Conservation (phyloP, 306 rosid genomes). For the Castanea mollissima region DNA sequence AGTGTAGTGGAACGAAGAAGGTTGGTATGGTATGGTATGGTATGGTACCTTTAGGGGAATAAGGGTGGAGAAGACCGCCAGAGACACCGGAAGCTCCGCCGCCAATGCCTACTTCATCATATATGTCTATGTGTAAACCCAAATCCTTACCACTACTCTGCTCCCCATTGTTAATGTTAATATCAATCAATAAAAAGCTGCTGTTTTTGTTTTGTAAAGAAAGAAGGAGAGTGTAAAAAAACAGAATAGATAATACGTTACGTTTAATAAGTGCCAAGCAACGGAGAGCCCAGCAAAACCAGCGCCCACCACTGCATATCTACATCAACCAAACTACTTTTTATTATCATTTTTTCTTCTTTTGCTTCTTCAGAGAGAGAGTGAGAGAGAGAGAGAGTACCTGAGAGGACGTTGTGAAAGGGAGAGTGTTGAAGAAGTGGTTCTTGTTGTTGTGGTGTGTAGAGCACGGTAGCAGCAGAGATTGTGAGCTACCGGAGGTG, state of each 20-base stretch:
- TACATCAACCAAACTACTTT: not conserved
- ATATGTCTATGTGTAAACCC: slow-evolving; percentile 55
- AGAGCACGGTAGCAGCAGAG: not conserved
- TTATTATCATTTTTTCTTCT: too few relatives aligned
- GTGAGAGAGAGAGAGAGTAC: not conserved
- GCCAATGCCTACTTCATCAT: slow-evolving; percentile 80
- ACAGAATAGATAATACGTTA: not conserved
- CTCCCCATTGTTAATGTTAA: slow-evolving; percentile 29
- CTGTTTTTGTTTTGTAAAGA: not conserved
- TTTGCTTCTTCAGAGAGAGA: too few relatives aligned
- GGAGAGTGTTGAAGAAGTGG: slow-evolving; percentile 24
- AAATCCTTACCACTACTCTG: slow-evolving; percentile 63
- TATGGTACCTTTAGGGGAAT: slow-evolving; percentile 77
- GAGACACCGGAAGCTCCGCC: slow-evolving; percentile 95
- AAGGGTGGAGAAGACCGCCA: slow-evolving; percentile 94
- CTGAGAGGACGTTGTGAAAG: slow-evolving; percentile 52
- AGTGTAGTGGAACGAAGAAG: too few relatives aligned
- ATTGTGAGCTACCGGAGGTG: not conserved
- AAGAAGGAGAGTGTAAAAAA: not conserved
- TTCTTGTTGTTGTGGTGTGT: not conserved
- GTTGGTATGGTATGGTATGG: too few relatives aligned
- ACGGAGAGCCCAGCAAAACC: slow-evolving; percentile 93
- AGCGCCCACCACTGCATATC: slow-evolving; percentile 95
- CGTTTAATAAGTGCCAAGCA: slow-evolving; percentile 75
- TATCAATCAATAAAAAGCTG: not conserved